Conservation (phyloP, 2,329 filamentous ascomycete genomes). For the Colletotrichum tofieldiae region DNA sequence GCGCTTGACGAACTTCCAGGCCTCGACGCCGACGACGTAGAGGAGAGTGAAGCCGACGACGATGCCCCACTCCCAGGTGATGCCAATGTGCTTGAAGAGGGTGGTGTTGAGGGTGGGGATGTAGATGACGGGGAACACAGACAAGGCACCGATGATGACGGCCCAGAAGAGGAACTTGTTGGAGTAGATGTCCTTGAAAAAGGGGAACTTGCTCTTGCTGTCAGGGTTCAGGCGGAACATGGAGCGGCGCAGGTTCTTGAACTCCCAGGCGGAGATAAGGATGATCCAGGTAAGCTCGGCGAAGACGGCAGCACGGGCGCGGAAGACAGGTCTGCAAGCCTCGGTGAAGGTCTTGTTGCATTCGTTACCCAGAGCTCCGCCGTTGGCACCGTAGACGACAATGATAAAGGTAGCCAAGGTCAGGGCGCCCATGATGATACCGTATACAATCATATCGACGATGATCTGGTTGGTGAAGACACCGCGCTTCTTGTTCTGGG, state of each 20-base stretch:
- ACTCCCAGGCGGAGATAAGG: slow-evolving; percentile 83
- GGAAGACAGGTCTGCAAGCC: slow-evolving; percentile 74
- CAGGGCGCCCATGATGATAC: slow-evolving; percentile 81
- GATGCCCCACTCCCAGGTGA: slow-evolving; percentile 83
- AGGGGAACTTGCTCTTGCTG: slow-evolving; percentile 64
- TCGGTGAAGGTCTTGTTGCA: slow-evolving; percentile 75
- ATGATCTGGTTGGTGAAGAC: slow-evolving; percentile 86
- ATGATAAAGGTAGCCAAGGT: slow-evolving; percentile 78
- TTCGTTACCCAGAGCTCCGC: slow-evolving; percentile 69
- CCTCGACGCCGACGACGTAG: slow-evolving; percentile 78
- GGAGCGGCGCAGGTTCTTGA: slow-evolving; percentile 80
- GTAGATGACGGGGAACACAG: slow-evolving; percentile 79
- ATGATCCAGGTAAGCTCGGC: slow-evolving; percentile 82
- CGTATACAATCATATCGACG: slow-evolving; percentile 85
- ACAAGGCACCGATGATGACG: slow-evolving; percentile 72
- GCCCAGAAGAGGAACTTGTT: slow-evolving; percentile 82
- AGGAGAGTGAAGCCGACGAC: slow-evolving; percentile 75
- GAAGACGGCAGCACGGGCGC: slow-evolving; percentile 81
- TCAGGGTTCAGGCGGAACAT: slow-evolving; percentile 78
- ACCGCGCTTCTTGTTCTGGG: slow-evolving; percentile 77
- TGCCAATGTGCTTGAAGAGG: slow-evolving; percentile 81
- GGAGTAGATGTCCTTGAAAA: slow-evolving; percentile 75
- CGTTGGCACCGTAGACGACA: slow-evolving; percentile 70
- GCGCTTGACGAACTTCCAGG: slow-evolving; percentile 81
- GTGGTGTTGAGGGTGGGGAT: slow-evolving; percentile 79